phyloP scores from a whole-genome alignment of 2,329 filamentous ascomycete genomes.

The Colletotrichum simmondsii region DNA sequence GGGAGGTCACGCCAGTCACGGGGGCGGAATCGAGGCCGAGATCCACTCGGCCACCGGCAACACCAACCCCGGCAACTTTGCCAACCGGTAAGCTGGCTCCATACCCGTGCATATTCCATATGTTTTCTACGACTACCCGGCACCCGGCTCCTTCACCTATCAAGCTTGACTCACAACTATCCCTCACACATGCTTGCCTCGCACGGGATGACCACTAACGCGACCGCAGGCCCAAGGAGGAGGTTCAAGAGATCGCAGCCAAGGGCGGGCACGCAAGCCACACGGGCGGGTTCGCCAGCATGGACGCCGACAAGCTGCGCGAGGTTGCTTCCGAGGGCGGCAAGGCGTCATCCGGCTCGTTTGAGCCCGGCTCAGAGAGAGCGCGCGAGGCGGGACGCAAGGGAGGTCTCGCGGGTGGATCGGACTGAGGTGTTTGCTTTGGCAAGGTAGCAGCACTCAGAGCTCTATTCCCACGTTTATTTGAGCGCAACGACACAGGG shows the following conservation, averaged over 20 bases:
- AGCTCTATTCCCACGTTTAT: too few relatives aligned
- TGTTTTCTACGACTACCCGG: too few relatives aligned
- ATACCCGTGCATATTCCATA: too few relatives aligned
- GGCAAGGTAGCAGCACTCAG: too few relatives aligned
- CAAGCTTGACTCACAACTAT: not conserved
- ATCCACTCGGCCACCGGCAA: conserved; percentile 3
- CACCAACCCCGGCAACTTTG: conserved; percentile 36
- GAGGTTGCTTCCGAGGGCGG: conserved; percentile 67
- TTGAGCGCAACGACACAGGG: too few relatives aligned
- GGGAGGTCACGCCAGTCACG: conserved; percentile 50
- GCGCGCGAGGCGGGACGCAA: conserved; percentile 65
- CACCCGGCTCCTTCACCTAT: not conserved
- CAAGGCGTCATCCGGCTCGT: conserved; percentile 63
- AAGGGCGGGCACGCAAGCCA: conserved; percentile 54
- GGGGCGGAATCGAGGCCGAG: not conserved
- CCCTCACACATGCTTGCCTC: not conserved
- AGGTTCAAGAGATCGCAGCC: conserved; percentile 54
- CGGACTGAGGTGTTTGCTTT: not conserved
- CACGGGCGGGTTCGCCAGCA: conserved; percentile 50
- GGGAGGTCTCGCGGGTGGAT: conserved; percentile 49
- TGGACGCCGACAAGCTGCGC: conserved; percentile 57
- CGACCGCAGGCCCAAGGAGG: conserved; percentile 50
- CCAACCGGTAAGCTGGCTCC: conserved; percentile 34
- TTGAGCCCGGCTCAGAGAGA: conserved; percentile 62
- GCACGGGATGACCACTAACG: not conserved